phyloP scores from a whole-genome alignment of 2,329 filamentous ascomycete species.

The Sporothrix inflata region DNA sequence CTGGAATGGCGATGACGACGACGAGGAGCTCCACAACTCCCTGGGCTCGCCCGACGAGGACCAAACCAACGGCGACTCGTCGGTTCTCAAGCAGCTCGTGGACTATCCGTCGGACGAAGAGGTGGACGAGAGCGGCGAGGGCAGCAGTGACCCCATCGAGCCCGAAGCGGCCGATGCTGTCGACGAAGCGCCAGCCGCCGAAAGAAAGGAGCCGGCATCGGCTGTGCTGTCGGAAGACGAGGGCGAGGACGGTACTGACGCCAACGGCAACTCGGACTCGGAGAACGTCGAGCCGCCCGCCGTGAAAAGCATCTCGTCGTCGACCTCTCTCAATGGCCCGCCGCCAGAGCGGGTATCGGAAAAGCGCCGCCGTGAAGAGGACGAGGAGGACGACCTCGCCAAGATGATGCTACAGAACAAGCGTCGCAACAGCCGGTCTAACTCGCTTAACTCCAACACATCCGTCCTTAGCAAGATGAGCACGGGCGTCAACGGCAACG shows the following conservation, averaged over 20 bases:
- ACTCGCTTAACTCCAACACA: slow-evolving; percentile 40
- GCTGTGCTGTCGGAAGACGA: slow-evolving; percentile 10
- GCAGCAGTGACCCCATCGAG: slow-evolving; percentile 9
- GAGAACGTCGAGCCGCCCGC: slow-evolving; percentile 3
- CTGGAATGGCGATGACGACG: slow-evolving; percentile 85
- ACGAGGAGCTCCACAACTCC: slow-evolving; percentile 46
- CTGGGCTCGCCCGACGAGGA: slow-evolving; percentile 38
- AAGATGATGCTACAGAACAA: slow-evolving; percentile 73
- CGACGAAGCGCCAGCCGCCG: neutral
- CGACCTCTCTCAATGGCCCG: slow-evolving; percentile 26
- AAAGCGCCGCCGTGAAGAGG: slow-evolving; percentile 88
- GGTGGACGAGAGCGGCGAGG: slow-evolving; percentile 22
- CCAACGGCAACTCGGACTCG: neutral
- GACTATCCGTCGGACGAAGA: slow-evolving; percentile 91
- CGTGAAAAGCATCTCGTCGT: slow-evolving; percentile 31
- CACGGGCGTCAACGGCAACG: slow-evolving; percentile 1
- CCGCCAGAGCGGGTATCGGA: slow-evolving; percentile 81
- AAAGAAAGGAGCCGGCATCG: neutral
- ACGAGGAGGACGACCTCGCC: slow-evolving; percentile 89
- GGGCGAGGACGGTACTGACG: neutral
- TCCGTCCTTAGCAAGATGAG: slow-evolving; percentile 17
- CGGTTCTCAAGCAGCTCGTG: slow-evolving; percentile 73
- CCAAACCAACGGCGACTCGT: slow-evolving; percentile 64
- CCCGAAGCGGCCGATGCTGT: neutral
- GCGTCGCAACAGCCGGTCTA: slow-evolving; percentile 58